phyloP scores from a whole-genome alignment of 768 basidiomycete genomes.

The Gautieria morchelliformis region DNA sequence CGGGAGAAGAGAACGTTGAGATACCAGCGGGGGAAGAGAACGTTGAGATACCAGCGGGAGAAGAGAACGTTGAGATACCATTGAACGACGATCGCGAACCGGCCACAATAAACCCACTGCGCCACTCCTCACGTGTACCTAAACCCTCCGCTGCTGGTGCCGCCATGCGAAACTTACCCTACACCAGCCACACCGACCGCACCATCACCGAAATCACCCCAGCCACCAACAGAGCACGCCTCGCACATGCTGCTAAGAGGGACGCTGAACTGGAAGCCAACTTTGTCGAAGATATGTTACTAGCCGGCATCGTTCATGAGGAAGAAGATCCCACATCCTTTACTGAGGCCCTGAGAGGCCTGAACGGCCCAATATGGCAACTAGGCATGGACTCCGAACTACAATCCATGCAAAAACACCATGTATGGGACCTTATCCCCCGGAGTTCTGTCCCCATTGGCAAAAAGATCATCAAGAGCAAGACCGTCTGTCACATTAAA shows the following conservation, averaged over 20 bases:
- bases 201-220: not conserved
- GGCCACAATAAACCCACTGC: not conserved
- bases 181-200: not conserved
- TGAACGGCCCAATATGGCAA: too few relatives aligned
- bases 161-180: not conserved
- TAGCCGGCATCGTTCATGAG: conserved; percentile 10
- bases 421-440: too few relatives aligned
- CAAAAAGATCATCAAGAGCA: conserved; percentile 15
- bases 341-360: conserved; percentile 14
- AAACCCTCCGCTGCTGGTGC: not conserved
- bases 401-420: too few relatives aligned
- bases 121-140: not conserved
- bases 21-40: too few relatives aligned
- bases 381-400: not conserved
- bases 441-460: conserved; percentile 2
- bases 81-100: not conserved
- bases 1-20: too few relatives aligned
- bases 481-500: conserved; percentile 9
- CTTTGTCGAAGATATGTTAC: conserved; percentile 8
- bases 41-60: too few relatives aligned
- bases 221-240: not conserved
- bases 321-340: conserved; percentile 14
- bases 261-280: not conserved
- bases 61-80: too few relatives aligned
- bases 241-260: not conserved